Conservation (phyloP, 257 asterid species). For the Solanum etuberosum region DNA sequence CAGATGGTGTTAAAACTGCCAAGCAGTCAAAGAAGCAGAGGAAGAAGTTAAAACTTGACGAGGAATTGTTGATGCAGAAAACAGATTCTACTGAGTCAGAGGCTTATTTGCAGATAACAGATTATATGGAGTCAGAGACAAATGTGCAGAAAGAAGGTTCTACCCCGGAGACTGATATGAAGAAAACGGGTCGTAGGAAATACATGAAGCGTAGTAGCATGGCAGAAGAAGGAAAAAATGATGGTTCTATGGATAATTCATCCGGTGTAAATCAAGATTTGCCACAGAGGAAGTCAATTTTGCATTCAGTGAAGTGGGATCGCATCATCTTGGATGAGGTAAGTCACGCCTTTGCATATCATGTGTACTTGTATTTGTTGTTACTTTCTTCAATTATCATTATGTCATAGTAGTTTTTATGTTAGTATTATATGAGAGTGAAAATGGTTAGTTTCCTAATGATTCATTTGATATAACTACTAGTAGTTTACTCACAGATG, state of each 20-base stretch:
- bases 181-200: conserved; percentile 6
- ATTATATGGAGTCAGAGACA: conserved; percentile 12
- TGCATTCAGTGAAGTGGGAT: conserved; percentile 73
- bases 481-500: neutral
- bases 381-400: neutral
- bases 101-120: conserved; percentile 12
- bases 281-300: conserved; percentile 34
- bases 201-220: conserved; percentile 6
- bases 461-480: neutral
- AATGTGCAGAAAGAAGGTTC: conserved; percentile 12
- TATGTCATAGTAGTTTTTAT: neutral
- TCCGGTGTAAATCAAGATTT: conserved; percentile 15
- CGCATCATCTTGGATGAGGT: conserved; percentile 92
- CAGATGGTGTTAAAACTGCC: neutral
- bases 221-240: conserved; percentile 25
- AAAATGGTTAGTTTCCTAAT: neutral
- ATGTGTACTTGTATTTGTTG: neutral
- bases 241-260: conserved; percentile 9
- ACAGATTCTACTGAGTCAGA: conserved; percentile 12
- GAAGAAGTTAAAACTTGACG: conserved; percentile 21
- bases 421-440: neutral
- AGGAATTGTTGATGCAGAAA: conserved; percentile 8
- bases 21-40: conserved; percentile 74
- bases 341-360: neutral
- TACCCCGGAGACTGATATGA: conserved; percentile 11